phyloP scores from a whole-genome alignment of 2,329 filamentous ascomycete species.

The Hymenoscyphus fructigenus region DNA sequence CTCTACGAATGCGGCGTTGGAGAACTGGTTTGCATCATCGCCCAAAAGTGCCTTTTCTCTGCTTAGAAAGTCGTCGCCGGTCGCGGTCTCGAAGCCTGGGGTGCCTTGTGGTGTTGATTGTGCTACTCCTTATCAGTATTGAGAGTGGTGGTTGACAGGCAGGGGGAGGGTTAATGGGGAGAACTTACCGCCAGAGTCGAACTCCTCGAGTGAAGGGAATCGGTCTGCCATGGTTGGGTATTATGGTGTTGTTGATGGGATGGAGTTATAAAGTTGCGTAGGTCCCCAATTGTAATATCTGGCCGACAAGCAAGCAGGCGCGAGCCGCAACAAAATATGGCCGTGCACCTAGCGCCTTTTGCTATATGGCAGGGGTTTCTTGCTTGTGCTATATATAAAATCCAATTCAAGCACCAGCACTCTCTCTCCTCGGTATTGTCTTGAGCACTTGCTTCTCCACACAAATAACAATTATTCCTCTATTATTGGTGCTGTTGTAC shows the following conservation, averaged over 20 bases:
- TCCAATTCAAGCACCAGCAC: not conserved
- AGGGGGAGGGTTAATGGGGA: not conserved
- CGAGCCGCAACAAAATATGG: not conserved
- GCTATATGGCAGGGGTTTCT: not conserved
- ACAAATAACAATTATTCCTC: too few relatives aligned
- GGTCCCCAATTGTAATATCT: constrained; percentile 3
- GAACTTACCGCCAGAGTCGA: constrained; percentile 50
- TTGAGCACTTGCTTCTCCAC: too few relatives aligned
- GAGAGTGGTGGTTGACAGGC: not conserved
- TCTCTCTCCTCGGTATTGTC: not conserved
- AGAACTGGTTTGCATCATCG: constrained; percentile 90
- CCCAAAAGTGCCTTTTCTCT: constrained; percentile 87
- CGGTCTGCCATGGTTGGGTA: constrained; percentile 54
- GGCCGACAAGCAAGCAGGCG: constrained; percentile 7
- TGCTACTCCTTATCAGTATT: constrained; percentile 46
- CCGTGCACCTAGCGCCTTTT: not conserved
- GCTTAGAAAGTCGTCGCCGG: constrained; percentile 82
- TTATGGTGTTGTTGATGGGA: constrained; percentile 14
- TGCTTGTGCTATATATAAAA: not conserved
- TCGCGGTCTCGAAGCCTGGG: constrained; percentile 52
- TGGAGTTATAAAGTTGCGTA: constrained; percentile 12
- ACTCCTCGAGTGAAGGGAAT: constrained; percentile 60
- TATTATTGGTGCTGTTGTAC: too few relatives aligned
- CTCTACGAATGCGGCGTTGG: constrained; percentile 62
- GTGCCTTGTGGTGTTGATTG: constrained; percentile 59